These are phyloP conservation scores for Hansenula anomala DNA, from an alignment of 1,139 yeast genomes.

Conservation along the genomic window DNA sequence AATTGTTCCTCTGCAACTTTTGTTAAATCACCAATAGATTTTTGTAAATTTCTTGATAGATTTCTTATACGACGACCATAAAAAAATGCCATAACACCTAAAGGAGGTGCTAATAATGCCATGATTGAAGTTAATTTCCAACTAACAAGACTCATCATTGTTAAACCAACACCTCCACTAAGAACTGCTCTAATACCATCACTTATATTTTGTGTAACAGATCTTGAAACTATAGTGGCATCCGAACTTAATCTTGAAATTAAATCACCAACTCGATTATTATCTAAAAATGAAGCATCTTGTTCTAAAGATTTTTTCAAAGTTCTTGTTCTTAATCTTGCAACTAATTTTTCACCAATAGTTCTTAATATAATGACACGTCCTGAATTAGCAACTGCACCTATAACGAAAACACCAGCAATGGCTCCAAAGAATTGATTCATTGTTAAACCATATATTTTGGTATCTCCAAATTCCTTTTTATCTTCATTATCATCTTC, in stretches of 20 bases:
- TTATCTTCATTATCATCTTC: no score
- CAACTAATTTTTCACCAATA: conserved; percentile 84
- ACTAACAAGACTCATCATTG: conserved; percentile 89
- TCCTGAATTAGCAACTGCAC: conserved; percentile 78
- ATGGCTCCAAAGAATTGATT: conserved; percentile 44
- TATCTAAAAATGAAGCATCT: conserved; percentile 88
- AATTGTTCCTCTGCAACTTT: conserved; percentile 94
- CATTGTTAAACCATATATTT: conserved; percentile 47
- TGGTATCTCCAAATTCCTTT: no score
- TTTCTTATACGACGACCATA: conserved; percentile 80
- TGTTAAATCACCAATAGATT: conserved; percentile 80
- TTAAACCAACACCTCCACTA: conserved; percentile 76
- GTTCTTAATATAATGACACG: conserved; percentile 69
- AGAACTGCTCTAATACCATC: conserved; percentile 85
- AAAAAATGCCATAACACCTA: conserved; percentile 68
- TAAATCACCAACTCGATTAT: conserved; percentile 89
- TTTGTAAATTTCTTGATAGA: conserved; percentile 74
- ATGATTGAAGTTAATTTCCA: conserved; percentile 77
- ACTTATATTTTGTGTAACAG: conserved; percentile 83
- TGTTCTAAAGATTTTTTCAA: conserved; percentile 77
- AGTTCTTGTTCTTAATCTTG: conserved; percentile 72
- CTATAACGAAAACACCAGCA: conserved; percentile 57
- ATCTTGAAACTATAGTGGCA: conserved; percentile 82
- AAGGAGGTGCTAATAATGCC: conserved; percentile 80
- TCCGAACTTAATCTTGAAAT: conserved; percentile 86